phyloP scores from a whole-genome alignment of 371 early-diverging fungal genomes.

The Rhizopus delemar region DNA sequence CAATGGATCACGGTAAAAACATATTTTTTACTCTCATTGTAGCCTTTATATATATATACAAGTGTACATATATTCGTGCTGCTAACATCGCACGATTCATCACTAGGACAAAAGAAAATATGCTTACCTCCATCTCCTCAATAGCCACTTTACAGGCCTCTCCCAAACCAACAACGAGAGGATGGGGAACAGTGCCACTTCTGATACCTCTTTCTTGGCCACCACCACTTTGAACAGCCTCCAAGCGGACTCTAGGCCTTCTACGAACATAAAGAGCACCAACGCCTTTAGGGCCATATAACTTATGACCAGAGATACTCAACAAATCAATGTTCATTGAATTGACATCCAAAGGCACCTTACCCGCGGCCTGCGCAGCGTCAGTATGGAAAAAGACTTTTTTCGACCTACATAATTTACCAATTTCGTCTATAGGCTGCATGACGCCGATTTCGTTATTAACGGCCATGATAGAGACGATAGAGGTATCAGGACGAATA shows the following conservation, averaged over 20 bases:
- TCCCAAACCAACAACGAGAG: constrained; percentile 96
- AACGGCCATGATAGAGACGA: constrained; percentile 98
- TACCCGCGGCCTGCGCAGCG: constrained; percentile 99
- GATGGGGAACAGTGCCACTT: constrained; percentile 97
- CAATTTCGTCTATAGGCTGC: constrained; percentile 97
- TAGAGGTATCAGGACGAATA: constrained; percentile 90
- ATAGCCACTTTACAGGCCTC: constrained; percentile 90
- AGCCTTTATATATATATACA: constrained; percentile 16
- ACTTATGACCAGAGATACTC: constrained; percentile 98
- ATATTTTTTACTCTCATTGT: constrained; percentile 33
- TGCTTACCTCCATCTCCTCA: constrained; percentile 86
- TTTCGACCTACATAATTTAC: constrained; percentile 79
- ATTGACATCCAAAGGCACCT: constrained; percentile 96
- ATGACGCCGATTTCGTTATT: constrained; percentile 99
- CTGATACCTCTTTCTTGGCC: constrained; percentile 99
- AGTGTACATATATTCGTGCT: constrained; percentile 16
- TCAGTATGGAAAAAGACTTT: constrained; percentile 98
- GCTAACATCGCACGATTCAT: constrained; percentile 33
- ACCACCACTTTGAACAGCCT: constrained; percentile 95
- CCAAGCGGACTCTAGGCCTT: constrained; percentile 94
- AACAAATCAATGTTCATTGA: constrained; percentile 95
- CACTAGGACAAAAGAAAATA: constrained; percentile 18
- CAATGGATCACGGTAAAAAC: constrained; percentile 54
- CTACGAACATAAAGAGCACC: constrained; percentile 98
- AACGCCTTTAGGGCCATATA: constrained; percentile 99